Percentiles rank a stretch among this genome's conserved stretches.
Conservation (phyloP, 2,329 filamentous ascomycete species). For the Podosphaera xanthii region DNA sequence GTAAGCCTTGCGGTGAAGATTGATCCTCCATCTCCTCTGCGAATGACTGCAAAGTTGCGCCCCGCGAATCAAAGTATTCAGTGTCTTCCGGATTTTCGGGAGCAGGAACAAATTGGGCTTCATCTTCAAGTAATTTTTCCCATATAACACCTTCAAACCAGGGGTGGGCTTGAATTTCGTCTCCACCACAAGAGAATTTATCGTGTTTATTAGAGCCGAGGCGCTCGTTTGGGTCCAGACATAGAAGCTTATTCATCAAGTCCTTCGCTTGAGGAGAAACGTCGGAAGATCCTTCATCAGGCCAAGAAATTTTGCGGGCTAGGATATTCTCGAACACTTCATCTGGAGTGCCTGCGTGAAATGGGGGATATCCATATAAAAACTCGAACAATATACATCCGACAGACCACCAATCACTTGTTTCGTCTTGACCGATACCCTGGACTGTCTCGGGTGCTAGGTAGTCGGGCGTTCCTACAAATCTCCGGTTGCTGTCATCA, state of each 20-base stretch:
- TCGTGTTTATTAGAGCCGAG: slow-evolving; percentile 72
- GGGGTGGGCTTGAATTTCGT: slow-evolving; percentile 69
- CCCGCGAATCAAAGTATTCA: slow-evolving; percentile 86
- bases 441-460: slow-evolving; percentile 92
- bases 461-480: slow-evolving; percentile 94
- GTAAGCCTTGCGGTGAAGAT: slow-evolving; percentile 44
- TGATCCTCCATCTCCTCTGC: slow-evolving; percentile 88
- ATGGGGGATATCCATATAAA: slow-evolving; percentile 77
- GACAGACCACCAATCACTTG: slow-evolving; percentile 99
- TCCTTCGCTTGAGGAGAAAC: slow-evolving; percentile 80
- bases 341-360: slow-evolving; percentile 75
- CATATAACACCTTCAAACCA: slow-evolving; percentile 82
- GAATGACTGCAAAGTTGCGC: slow-evolving; percentile 79
- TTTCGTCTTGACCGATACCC: slow-evolving; percentile 85
- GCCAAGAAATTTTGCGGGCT: slow-evolving; percentile 76
- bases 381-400: slow-evolving; percentile 97
- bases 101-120: slow-evolving; percentile 83
- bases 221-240: slow-evolving; percentile 57
- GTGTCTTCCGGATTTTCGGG: slow-evolving; percentile 91
- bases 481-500: slow-evolving; percentile 74
- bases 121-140: slow-evolving; percentile 79
- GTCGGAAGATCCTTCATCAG: slow-evolving; percentile 55
- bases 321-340: slow-evolving; percentile 95
- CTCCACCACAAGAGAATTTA: slow-evolving; percentile 61
- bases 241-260: slow-evolving; percentile 78